These are phyloP conservation scores for Diaporthe aspalathi DNA, from an alignment of 2,329 filamentous ascomycete species.

Conservation along the genomic window DNA sequence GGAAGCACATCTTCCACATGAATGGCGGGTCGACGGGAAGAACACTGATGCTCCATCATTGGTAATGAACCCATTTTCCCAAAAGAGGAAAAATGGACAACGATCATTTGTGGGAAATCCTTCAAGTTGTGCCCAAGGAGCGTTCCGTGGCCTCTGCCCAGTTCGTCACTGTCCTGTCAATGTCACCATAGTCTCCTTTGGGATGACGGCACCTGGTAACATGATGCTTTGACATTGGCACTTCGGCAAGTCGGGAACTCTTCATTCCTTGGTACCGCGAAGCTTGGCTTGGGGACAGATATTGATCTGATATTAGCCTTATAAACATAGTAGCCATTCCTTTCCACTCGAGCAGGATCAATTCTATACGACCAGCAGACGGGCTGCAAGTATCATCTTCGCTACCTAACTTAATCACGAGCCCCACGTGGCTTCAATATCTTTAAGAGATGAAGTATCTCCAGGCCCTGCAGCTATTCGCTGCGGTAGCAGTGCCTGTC, in stretches of 20 bases:
- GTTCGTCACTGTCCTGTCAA: neutral
- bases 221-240: neutral
- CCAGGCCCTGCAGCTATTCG: conserved; percentile 41
- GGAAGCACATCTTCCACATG: conserved; percentile 35
- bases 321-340: conserved; percentile 16
- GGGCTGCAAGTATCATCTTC: neutral
- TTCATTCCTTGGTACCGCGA: neutral
- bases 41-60: neutral
- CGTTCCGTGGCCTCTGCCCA: neutral
- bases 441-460: conserved; percentile 38
- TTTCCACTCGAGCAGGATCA: neutral
- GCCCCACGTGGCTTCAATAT: neutral
- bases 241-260: conserved; percentile 11
- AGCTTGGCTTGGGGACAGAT: conserved; percentile 8
- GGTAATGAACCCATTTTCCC: neutral
- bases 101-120: conserved; percentile 40
- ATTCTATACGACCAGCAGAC: neutral
- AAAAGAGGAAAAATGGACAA: neutral
- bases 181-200: conserved; percentile 9
- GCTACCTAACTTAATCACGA: too few relatives aligned
- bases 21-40: conserved; percentile 31
- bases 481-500: conserved; percentile 43
- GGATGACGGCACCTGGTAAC: conserved; percentile 7
- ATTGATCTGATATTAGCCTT: conserved; percentile 13
- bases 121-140: neutral